Base-by-base conservation (phyloP, 257 asterid species). In the Gentiana dahurica region DNA sequence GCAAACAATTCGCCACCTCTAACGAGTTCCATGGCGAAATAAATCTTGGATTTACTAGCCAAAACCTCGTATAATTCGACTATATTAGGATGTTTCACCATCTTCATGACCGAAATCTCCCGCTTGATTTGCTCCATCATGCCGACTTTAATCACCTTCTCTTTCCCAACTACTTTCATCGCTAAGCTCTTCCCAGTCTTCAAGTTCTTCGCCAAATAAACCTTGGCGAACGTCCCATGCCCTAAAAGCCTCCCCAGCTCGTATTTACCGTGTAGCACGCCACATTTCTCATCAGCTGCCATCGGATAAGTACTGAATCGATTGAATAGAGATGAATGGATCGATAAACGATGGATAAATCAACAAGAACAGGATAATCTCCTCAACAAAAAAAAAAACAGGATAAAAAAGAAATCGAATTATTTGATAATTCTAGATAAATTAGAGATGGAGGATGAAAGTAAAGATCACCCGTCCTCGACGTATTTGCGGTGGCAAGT, bases 401-500 rank as follows among this genome's bases (percentile, higher is more conserved):
- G 24, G 24, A 24, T 24, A 38, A 10, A 41, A n/a, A 58, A 11
- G 9, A 46, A 62, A 46, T 12, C 3, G 8, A 46, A 32, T 36
- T 0, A 45, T 48, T 53, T 41, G 11, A 12, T 34, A n/a, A 32
- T 34, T n/a, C 2, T n/a, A 7, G 34, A 10, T 4, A 41, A 43
- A 15, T 1, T 41, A 12, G 4, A 43, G 39, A 36, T 36, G 33
- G 51, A 49, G 35, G 12, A 54, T 58, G 53, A 54, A 8, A 49
- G 13, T 4, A 24, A 24, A 24, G 24, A 67, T 88, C 94, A 85
- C 83, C 97, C 97, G 94, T 88, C 97, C 58, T 85, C 95, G 3
- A 85, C 94, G 92, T 89, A 86, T 69, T 89, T 89, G 70, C 97
- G 94, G 78, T 86, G 97, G 60, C 95, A 86, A 57, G 73, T 86